These are phyloP conservation scores for Sanguinoderma infundibulare DNA, from an alignment of 1,284 basidiomycete genomes.

Conservation along the genomic window DNA sequence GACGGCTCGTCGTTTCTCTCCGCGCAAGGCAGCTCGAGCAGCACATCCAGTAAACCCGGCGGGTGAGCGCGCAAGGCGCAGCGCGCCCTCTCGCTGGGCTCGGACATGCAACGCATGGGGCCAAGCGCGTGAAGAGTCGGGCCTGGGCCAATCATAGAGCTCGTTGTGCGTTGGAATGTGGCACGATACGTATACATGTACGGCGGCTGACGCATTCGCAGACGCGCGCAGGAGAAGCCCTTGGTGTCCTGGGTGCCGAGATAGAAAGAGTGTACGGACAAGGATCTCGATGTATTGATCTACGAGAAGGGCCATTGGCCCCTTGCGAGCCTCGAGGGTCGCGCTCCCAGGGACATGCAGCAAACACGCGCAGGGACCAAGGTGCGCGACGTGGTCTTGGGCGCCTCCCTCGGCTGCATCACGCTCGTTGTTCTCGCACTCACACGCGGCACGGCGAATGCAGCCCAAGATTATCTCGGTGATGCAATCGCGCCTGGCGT, in stretches of 20 bases:
- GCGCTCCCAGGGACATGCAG: conserved; percentile 3
- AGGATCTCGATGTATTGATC: conserved; percentile 17
- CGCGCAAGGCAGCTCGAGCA: not conserved
- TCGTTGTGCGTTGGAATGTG: not conserved
- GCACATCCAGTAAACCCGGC: not conserved
- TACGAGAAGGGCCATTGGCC: conserved; percentile 10
- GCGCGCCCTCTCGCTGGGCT: not conserved
- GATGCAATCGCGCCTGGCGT: conserved; percentile 3
- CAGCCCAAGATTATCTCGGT: not conserved
- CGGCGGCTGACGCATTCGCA: not conserved
- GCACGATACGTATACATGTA: not conserved
- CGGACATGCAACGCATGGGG: not conserved
- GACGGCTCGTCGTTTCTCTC: conserved; percentile 6
- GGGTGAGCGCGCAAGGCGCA: conserved; percentile 3
- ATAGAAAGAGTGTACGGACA: not conserved
- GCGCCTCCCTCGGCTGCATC: not conserved
- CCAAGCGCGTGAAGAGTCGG: not conserved
- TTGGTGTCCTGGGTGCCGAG: conserved; percentile 4
- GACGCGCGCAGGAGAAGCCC: not conserved
- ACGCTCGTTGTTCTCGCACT: conserved; percentile 5
- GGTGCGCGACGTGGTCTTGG: not conserved
- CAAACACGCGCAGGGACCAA: conserved; percentile 5
- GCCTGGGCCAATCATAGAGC: not conserved
- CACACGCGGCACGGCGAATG: conserved; percentile 4
- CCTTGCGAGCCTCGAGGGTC: not conserved